Evolutionary conservation across 2,329 filamentous ascomycete species (phyloP).

Genomic region (Penicillium sclerotigenum): DNA sequence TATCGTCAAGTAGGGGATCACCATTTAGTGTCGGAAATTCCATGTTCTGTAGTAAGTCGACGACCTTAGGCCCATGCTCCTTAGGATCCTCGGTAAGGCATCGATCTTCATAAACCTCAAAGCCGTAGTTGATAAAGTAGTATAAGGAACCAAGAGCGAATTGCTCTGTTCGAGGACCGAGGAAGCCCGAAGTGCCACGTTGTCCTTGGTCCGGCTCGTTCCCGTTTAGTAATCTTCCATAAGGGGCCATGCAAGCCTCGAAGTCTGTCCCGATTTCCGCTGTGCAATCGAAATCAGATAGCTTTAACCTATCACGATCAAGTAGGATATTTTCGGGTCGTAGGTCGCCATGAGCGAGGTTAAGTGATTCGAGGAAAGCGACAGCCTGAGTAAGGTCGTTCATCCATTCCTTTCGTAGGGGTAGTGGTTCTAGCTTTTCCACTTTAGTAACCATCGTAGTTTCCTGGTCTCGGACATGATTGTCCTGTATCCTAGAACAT

Average conservation of each 20-base stretch:
- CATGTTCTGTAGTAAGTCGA: slow-evolving; percentile 25
- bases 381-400: slow-evolving; percentile 32
- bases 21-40: slow-evolving; percentile 25
- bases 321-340: slow-evolving; percentile 33
- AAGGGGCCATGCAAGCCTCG: slow-evolving; percentile 25
- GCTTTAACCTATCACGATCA: slow-evolving; percentile 28
- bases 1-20: slow-evolving; percentile 24
- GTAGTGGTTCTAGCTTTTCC: slow-evolving; percentile 27
- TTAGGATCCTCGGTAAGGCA: slow-evolving; percentile 24
- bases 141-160: slow-evolving; percentile 35
- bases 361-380: slow-evolving; percentile 33
- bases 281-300: slow-evolving; percentile 31
- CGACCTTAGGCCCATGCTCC: slow-evolving; percentile 21
- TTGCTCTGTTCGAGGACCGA: slow-evolving; percentile 31
- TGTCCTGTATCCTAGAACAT: slow-evolving; percentile 24
- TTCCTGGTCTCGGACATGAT: slow-evolving; percentile 22
- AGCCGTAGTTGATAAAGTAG: slow-evolving; percentile 34
- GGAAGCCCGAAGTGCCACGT: slow-evolving; percentile 18
- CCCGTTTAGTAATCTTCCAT: slow-evolving; percentile 26
- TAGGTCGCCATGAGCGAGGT: slow-evolving; percentile 33
- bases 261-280: slow-evolving; percentile 24
- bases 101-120: slow-evolving; percentile 30
- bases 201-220: slow-evolving; percentile 20
- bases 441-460: slow-evolving; percentile 25
- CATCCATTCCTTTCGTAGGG: slow-evolving; percentile 31